These are phyloP conservation scores for Linaria vulgaris DNA, from an alignment of 257 asterid species.

Conservation along the genomic window DNA sequence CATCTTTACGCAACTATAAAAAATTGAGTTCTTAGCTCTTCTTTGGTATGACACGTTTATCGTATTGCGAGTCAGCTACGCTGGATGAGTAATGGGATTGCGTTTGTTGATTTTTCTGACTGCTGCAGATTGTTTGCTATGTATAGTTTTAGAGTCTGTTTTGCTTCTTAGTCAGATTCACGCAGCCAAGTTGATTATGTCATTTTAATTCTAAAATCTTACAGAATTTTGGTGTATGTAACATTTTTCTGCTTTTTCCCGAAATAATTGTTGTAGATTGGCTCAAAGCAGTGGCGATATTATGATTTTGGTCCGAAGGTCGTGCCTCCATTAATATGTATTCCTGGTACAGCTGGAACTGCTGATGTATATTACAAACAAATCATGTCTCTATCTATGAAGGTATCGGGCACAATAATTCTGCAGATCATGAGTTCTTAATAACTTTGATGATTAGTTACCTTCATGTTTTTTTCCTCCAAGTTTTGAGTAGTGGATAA, in stretches of 20 bases:
- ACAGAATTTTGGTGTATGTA: conserved; percentile 1
- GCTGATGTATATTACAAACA: conserved; percentile 97
- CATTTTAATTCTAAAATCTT: conserved; percentile 17
- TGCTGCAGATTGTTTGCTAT: background rate
- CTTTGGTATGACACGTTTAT: background rate
- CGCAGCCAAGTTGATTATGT: background rate
- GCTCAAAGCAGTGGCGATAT: conserved; percentile 95
- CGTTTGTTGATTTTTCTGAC: background rate
- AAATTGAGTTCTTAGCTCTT: conserved; percentile 11
- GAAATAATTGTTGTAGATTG: conserved; percentile 54
- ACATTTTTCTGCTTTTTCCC: background rate
- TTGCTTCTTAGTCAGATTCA: conserved; percentile 14
- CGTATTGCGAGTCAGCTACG: background rate
- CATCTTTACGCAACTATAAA: conserved; percentile 8
- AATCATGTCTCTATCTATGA: conserved; percentile 89
- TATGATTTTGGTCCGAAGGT: conserved; percentile 97
- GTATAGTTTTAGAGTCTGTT: background rate
- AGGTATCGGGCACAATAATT: conserved; percentile 49
- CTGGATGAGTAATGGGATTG: background rate
- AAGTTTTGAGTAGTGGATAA: no score
- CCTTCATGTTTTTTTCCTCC: no score
- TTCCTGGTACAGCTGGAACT: conserved; percentile 94
- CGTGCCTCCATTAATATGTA: conserved; percentile 91
- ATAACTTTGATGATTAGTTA: no score
- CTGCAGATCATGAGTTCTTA: no score